Evolutionary conservation across 228 moss, liverwort and hornwort species (phyloP).

Genomic region (Sphagnum fallax): DNA sequence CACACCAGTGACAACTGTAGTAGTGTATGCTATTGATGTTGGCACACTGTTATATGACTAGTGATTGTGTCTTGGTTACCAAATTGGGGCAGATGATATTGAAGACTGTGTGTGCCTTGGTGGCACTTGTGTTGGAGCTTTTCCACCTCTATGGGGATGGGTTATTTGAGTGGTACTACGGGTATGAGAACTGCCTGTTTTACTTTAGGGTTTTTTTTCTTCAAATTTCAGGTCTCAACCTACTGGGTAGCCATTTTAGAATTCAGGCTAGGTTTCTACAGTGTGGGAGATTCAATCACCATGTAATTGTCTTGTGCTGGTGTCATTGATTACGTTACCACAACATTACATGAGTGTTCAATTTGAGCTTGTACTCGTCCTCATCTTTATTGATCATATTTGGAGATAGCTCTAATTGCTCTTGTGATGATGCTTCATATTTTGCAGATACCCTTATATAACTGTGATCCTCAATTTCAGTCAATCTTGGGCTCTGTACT

Average conservation of each 20-base stretch:
- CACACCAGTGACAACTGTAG: too few species aligned
- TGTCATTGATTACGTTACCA: too few species aligned
- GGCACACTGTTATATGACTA: not conserved
- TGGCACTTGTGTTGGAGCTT: slow-evolving; percentile 70
- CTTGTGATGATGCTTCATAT: not conserved
- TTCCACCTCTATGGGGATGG: slow-evolving; percentile 72
- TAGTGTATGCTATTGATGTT: too few species aligned
- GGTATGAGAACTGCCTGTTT: slow-evolving; percentile 36
- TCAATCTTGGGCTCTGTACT: slow-evolving; percentile 99
- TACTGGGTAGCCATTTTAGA: not conserved
- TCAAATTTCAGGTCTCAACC: too few species aligned
- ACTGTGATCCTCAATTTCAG: slow-evolving; percentile 93
- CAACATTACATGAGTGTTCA: not conserved
- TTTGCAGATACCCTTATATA: slow-evolving; percentile 88
- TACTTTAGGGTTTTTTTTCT: not conserved
- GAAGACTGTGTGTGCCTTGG: slow-evolving; percentile 86
- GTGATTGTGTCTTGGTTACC: not conserved
- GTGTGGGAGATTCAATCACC: too few species aligned
- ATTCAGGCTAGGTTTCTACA: too few species aligned
- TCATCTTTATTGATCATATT: not conserved
- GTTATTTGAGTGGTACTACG: slow-evolving; percentile 70
- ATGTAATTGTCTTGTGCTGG: not conserved
- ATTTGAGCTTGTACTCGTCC: too few species aligned
- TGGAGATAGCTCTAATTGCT: not conserved
- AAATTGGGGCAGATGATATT: slow-evolving; percentile 72